Evolutionary conservation across 768 basidiomycete genomes (phyloP).

Genomic region (Pulveroboletus sp.): DNA sequence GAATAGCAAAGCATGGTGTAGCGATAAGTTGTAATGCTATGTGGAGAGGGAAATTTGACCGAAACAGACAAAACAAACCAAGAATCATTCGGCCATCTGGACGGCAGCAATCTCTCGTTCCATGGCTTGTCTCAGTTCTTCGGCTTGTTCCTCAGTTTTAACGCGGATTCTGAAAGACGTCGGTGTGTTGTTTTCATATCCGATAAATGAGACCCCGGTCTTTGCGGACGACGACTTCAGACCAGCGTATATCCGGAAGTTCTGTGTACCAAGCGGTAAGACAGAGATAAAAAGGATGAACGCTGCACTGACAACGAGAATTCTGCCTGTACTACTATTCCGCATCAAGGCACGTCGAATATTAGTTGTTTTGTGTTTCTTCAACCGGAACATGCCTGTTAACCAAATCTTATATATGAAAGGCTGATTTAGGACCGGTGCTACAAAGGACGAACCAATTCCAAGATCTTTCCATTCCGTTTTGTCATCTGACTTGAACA

Average conservation of each 20-base stretch:
- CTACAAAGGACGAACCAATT: slow-evolving; percentile 46
- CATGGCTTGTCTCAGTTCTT: slow-evolving; percentile 53
- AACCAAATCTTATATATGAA: not conserved
- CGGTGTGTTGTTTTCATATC: slow-evolving; percentile 57
- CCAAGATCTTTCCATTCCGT: slow-evolving; percentile 66
- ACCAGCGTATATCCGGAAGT: slow-evolving; percentile 64
- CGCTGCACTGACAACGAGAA: slow-evolving; percentile 57
- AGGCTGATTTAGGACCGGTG: not conserved
- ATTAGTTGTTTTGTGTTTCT: slow-evolving; percentile 65
- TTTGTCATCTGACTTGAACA: slow-evolving; percentile 49
- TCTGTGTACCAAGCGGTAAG: slow-evolving; percentile 42
- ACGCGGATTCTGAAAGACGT: slow-evolving; percentile 62
- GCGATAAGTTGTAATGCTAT: slow-evolving; percentile 23
- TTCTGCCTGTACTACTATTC: slow-evolving; percentile 73
- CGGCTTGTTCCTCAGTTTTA: slow-evolving; percentile 57
- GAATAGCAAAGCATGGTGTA: slow-evolving; percentile 22
- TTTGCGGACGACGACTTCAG: slow-evolving; percentile 53
- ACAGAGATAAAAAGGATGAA: not conserved
- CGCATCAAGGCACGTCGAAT: slow-evolving; percentile 63
- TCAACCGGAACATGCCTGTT: slow-evolving; percentile 65
- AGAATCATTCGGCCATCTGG: slow-evolving; percentile 19
- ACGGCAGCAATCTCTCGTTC: slow-evolving; percentile 60
- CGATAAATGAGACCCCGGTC: slow-evolving; percentile 62
- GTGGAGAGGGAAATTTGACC: not conserved
- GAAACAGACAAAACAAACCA: not conserved